Percentiles rank a stretch among this genome's conserved stretches.
Evolutionary conservation across 2,329 filamentous ascomycete species (phyloP).

Genomic region (Alternaria dauci): DNA sequence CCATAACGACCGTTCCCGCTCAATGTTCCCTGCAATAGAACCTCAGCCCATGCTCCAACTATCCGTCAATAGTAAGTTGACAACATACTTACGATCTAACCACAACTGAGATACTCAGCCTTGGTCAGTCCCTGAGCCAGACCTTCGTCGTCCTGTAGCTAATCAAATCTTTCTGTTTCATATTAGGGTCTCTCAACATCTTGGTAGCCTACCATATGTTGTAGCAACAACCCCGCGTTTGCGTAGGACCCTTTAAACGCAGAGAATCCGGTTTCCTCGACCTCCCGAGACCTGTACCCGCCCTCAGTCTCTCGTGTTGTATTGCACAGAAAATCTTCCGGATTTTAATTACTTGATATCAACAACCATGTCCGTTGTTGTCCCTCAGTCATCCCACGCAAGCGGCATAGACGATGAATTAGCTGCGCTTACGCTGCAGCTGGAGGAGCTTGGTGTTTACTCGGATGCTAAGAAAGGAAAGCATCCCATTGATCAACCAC

Average conservation of each 20-base stretch:
- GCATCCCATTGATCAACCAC: constrained; percentile 18
- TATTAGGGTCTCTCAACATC: background rate
- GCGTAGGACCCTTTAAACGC: background rate
- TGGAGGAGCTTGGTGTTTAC: constrained; percentile 30
- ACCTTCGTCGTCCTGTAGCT: background rate
- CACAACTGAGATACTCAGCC: too few relatives aligned
- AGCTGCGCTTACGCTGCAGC: constrained; percentile 33
- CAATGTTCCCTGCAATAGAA: background rate
- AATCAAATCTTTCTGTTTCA: background rate
- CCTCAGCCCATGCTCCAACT: background rate
- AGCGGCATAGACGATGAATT: constrained; percentile 33
- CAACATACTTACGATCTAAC: too few relatives aligned
- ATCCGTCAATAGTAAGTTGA: too few relatives aligned
- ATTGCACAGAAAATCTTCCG: background rate
- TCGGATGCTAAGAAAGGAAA: constrained; percentile 30
- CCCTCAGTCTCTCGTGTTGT: background rate
- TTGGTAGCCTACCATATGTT: background rate
- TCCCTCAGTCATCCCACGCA: constrained; percentile 8
- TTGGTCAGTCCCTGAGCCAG: background rate
- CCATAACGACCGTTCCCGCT: background rate
- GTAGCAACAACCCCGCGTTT: background rate
- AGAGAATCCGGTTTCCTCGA: background rate
- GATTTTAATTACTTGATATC: background rate
- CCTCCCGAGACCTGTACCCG: background rate
- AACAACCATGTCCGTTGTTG: background rate